A percentile compares a stretch with the other conserved stretches of the same genome.
Evolutionary conservation across 441 rosid species (phyloP).

Genomic region (Sinapis alba): DNA sequence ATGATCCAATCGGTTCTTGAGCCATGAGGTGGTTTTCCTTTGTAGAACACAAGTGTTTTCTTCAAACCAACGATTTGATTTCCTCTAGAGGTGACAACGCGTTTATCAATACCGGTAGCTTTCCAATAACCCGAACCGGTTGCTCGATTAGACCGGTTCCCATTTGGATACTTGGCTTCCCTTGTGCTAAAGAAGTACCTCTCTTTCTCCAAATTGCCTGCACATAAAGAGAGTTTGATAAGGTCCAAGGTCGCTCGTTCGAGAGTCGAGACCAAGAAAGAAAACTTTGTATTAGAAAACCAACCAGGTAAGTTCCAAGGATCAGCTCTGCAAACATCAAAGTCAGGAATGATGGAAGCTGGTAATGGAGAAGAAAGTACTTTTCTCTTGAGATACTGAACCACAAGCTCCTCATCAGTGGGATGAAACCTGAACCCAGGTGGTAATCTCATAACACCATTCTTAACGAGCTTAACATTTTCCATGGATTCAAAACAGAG

Average conservation of each 20-base stretch:
- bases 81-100: constrained; percentile 61
- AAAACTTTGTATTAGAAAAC: constrained; percentile 12
- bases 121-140: constrained; percentile 96
- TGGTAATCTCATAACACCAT: constrained; percentile 83
- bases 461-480: constrained; percentile 73
- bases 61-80: constrained; percentile 81
- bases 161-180: constrained; percentile 94
- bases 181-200: constrained; percentile 94
- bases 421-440: constrained; percentile 98
- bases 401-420: constrained; percentile 90
- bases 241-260: not conserved
- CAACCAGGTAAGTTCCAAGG: constrained; percentile 99
- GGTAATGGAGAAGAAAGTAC: constrained; percentile 79
- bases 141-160: constrained; percentile 89
- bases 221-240: not conserved
- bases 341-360: constrained; percentile 90
- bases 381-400: constrained; percentile 82
- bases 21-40: constrained; percentile 92
- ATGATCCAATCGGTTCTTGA: constrained; percentile 93
- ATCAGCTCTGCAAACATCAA: constrained; percentile 92
- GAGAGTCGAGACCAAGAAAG: not conserved
- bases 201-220: constrained; percentile 53
- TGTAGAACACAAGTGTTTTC: constrained; percentile 94
- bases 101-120: constrained; percentile 92
- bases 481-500: constrained; percentile 54